Evolutionary conservation across 305 asterid genomes (phyloP).

Genomic region (Fraxinus baroniana): DNA sequence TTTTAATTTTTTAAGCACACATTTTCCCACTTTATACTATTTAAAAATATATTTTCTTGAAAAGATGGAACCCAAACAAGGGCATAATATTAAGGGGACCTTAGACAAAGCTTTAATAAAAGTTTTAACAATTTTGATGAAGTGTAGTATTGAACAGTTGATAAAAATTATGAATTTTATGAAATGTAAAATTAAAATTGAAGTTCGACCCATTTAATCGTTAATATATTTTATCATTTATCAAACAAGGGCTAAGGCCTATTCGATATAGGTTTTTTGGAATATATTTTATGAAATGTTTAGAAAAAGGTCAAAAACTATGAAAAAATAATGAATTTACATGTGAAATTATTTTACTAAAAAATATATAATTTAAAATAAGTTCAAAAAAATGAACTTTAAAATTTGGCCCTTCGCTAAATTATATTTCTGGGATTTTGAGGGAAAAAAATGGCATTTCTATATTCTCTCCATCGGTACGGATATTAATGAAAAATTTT

Average conservation of each 20-base stretch:
- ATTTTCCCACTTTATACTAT: not conserved
- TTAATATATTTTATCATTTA: not conserved
- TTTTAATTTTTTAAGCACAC: no score
- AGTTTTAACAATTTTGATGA: not conserved
- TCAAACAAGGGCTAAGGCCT: not conserved
- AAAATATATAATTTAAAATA: not conserved
- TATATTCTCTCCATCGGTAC: conserved; percentile 55
- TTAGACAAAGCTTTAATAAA: not conserved
- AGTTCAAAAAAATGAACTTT: not conserved
- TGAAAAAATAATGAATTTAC: not conserved
- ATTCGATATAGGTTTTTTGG: not conserved
- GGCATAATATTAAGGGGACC: not conserved
- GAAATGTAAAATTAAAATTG: not conserved
- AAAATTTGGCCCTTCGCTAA: not conserved
- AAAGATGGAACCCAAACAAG: not conserved
- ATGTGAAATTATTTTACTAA: not conserved
- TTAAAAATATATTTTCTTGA: no score
- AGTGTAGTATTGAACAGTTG: not conserved
- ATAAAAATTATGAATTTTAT: not conserved
- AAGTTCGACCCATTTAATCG: not conserved
- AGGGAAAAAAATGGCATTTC: conserved; percentile 44
- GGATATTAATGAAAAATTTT: conserved; percentile 43
- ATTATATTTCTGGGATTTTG: conserved; percentile 35
- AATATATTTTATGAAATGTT: not conserved
- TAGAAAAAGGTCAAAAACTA: not conserved